Conservation (phyloP, 768 basidiomycete species). For the Boletus tylopilopsis region DNA sequence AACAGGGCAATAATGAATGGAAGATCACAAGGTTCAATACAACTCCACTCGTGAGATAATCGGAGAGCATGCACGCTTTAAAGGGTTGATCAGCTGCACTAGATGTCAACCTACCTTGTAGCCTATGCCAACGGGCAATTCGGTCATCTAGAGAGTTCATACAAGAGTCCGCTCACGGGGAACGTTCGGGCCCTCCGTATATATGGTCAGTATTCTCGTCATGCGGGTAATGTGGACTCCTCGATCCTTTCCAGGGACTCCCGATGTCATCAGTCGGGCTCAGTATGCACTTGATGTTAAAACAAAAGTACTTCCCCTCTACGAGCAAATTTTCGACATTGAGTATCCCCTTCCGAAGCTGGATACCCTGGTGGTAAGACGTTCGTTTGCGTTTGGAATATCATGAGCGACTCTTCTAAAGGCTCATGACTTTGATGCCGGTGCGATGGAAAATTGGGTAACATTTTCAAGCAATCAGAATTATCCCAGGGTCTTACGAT, state of each 20-base stretch:
- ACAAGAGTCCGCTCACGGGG: conserved; percentile 75
- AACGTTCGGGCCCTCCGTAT: conserved; percentile 80
- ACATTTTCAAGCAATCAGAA: background rate
- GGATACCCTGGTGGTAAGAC: conserved; percentile 79
- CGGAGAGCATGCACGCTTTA: background rate
- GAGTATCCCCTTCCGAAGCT: conserved; percentile 93
- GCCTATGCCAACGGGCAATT: conserved; percentile 85
- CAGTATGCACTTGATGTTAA: conserved; percentile 88
- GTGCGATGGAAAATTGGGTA: conserved; percentile 92
- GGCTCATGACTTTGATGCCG: conserved; percentile 87
- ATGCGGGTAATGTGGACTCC: background rate
- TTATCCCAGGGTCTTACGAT: conserved; percentile 1
- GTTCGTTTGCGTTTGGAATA: background rate
- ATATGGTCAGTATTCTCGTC: conserved; percentile 53
- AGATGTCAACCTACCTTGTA: conserved; percentile 87
- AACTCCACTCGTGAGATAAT: conserved; percentile 59
- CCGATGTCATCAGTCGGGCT: conserved; percentile 78
- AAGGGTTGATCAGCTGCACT: background rate
- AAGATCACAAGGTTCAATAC: conserved; percentile 78
- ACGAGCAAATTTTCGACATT: conserved; percentile 89
- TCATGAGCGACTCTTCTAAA: conserved; percentile 18
- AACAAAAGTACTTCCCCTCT: conserved; percentile 76
- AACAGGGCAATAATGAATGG: conserved; percentile 49
- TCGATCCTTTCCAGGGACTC: conserved; percentile 51
- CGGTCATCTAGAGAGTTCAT: conserved; percentile 66